Percentiles rank a stretch among this genome's conserved stretches.
These are phyloP conservation scores for Aspergillus niger DNA, from an alignment of 2,329 filamentous ascomycete species.

Conservation along the genomic window DNA sequence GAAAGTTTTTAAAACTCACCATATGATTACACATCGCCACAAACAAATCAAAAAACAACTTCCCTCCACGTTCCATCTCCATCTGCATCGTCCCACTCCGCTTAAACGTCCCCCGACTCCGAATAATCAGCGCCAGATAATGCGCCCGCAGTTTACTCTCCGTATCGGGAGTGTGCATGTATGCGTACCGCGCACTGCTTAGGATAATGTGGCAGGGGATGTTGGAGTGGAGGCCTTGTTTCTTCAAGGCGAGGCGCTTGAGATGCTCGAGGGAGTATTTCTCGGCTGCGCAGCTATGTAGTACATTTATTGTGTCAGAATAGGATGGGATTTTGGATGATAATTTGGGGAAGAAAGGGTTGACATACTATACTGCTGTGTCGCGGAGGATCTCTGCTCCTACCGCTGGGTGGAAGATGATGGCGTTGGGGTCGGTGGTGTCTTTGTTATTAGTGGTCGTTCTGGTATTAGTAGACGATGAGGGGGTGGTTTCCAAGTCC, in stretches of 20 bases:
- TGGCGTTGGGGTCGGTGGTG: conserved; percentile 61
- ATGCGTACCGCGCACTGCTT: conserved; percentile 83
- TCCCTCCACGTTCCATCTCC: conserved; percentile 86
- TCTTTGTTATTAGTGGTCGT: conserved; percentile 36
- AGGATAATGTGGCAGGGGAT: conserved; percentile 85
- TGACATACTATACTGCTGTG: conserved; percentile 74
- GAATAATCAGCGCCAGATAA: conserved; percentile 89
- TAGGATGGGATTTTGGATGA: not conserved
- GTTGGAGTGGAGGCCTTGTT: conserved; percentile 84
- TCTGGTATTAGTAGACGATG: not conserved
- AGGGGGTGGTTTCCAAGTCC: conserved; percentile 67
- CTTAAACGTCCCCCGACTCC: conserved; percentile 85
- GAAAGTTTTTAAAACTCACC: conserved; percentile 51
- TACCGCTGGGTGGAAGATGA: conserved; percentile 66
- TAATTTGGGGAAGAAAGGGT: not conserved
- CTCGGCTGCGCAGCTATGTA: conserved; percentile 70
- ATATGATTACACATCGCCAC: conserved; percentile 92
- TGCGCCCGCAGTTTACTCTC: conserved; percentile 91
- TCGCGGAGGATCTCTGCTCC: conserved; percentile 77
- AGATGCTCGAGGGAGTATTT: conserved; percentile 81
- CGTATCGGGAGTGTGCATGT: conserved; percentile 81
- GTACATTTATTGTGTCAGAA: not conserved
- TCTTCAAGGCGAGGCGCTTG: conserved; percentile 79
- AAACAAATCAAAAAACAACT: conserved; percentile 90
- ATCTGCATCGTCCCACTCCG: conserved; percentile 92